Base-by-base conservation (phyloP, 805 yeast genomes). In the Wickerhamomyces xylosicus region DNA sequence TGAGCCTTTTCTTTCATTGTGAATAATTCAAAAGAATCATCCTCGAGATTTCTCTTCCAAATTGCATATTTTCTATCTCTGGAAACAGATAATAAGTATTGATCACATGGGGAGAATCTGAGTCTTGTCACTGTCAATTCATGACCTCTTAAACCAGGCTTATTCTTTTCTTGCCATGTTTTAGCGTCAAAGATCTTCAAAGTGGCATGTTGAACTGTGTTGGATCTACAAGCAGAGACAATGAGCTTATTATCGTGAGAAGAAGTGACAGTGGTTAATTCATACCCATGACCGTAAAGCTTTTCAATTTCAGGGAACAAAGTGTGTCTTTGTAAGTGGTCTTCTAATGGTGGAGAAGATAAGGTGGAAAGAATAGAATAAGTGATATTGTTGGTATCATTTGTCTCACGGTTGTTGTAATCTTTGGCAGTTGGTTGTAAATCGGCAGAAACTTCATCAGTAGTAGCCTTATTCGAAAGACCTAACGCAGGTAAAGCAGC, bases 261-360 rank as follows among this genome's bases (percentile, higher is more conserved):
- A 2, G 78, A 71, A 38, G 84, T 95, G 31, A 87, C 69, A 34
- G 90, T 72, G 0, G 86, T 76, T 31, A 89, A 77, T 57, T 94
- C 99, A 59, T 86, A 94, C 8, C 99, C 99, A 58, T 92, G 99
- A 0, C 99, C 99, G 53, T 92, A 92, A 34, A 92, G 61, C 57
- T 92, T 92, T 52, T 92, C 98, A 40, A 81, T 64, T 55, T 92
- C 99, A 0, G 98, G 98, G 81, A 94, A 92, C 38, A 92, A 64
- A 0, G 97, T 85, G 54, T 79, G 85, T 52, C 97, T 71, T 57
- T 92, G 97, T 20, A 92, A 64, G 44, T 85, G 84, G 52, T 90
- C 96, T 57, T 92, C 99, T 35, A 81, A 62, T 0, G 98, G 97
- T 8, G 95, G 89, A 0, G 61, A 54, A 0, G 47, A 45, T 34